Base-by-base conservation (phyloP, 2,329 filamentous ascomycete genomes). In the Xylaria sp. region DNA sequence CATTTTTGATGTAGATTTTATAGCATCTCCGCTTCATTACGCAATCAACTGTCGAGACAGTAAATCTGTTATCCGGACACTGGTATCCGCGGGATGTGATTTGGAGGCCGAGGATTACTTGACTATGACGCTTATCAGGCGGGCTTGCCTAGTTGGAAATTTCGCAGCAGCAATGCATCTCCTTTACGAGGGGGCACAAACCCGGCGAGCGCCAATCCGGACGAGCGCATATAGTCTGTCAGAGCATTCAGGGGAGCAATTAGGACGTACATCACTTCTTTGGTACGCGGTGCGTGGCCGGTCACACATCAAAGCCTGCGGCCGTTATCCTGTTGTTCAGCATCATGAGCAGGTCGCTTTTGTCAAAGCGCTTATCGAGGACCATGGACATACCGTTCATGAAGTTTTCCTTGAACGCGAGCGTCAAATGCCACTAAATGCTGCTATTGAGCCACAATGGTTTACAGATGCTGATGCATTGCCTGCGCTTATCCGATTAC, bases 311-410 rank as follows among this genome's bases (percentile, higher is more conserved):
- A 5, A 28, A 4, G 4, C 28, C 3, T 5, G 28, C 28, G 28
- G 28, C 28, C 28, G 13, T 6, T 52, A n/a, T 10, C 10, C 10
- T 7, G 33, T 36, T 36, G 33, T 7, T 36, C 33, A 1, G 9
- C 18, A 55, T 55, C 13, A 33, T 25, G 54, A 57, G 5, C 18
- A 57, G 20, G 54, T 57, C n/a, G 33, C 33, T 57, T 57, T 23
- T 15, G 54, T 41, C 20, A 36, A 25, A n/a, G 54, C 33, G 54
- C 54, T 57, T 3, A 25, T 57, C 54, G 33, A 57, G 18, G 54
- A 41, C 4, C 28, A 20, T 10, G 28, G 52, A n/a, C 15, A 36
- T 36, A 33, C 5, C 52, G 31, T 23, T 18, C 18, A 39, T 51
- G 6, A 31, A 7, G 7, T 18, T 23, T 28, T 15, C 10, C 23